Conservation (phyloP, 2,329 filamentous ascomycete genomes). For the Leptographium wingfieldii region DNA sequence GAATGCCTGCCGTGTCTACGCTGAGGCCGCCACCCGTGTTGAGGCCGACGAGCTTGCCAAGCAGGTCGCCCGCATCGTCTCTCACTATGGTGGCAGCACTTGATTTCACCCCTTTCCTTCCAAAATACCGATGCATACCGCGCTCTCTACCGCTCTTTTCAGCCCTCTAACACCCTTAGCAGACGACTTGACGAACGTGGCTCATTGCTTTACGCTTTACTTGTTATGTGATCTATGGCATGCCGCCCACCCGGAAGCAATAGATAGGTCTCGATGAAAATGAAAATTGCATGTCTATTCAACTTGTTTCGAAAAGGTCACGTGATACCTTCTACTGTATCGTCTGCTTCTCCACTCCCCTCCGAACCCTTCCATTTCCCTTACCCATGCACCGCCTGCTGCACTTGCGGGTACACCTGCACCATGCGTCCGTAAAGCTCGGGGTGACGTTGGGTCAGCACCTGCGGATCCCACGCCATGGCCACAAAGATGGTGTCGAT, state of each 20-base stretch:
- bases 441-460: conserved; percentile 67
- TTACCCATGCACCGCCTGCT: conserved; percentile 48
- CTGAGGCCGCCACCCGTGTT: conserved; percentile 76
- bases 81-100: conserved; percentile 34
- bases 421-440: conserved; percentile 74
- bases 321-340: too few species aligned
- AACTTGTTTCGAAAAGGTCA: not conserved
- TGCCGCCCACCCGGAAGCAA: not conserved
- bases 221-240: not conserved
- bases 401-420: conserved; percentile 69
- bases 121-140: not conserved
- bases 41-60: conserved; percentile 86
- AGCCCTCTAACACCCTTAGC: not conserved
- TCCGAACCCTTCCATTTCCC: not conserved
- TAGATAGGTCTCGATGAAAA: not conserved
- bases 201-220: not conserved
- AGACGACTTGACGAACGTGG: not conserved
- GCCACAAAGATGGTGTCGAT: conserved; percentile 88
- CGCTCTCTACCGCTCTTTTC: not conserved
- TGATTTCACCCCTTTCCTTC: not conserved
- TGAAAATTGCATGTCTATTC: not conserved
- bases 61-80: conserved; percentile 66
- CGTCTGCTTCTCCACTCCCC: too few species aligned
- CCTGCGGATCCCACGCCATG: conserved; percentile 53
- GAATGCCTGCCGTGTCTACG: conserved; percentile 91